A percentile compares a stretch with the other conserved stretches of the same genome.
phyloP scores from a whole-genome alignment of 164 flowering plant species.

The Tinospora cordifolia region DNA sequence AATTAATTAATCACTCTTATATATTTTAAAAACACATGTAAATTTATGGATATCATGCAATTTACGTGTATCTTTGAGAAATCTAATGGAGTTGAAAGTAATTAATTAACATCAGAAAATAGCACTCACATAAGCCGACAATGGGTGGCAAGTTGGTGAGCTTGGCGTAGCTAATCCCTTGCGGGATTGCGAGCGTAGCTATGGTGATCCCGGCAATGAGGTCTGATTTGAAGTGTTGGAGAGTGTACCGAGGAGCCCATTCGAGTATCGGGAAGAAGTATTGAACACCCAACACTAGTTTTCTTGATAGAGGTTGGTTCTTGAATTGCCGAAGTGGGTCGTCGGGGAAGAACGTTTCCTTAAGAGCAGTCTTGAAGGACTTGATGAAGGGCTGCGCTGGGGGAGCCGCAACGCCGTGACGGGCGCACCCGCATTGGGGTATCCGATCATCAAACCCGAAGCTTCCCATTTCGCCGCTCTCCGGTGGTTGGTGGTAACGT shows the following conservation, averaged over 20 bases:
- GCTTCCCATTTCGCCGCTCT: not conserved
- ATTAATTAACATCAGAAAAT: too few species aligned
- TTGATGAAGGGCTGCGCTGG: slow-evolving; percentile 62
- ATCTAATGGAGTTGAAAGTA: too few species aligned
- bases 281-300: slow-evolving; percentile 44
- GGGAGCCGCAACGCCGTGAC: slow-evolving; percentile 46
- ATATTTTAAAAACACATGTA: too few species aligned
- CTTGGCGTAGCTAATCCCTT: slow-evolving; percentile 92
- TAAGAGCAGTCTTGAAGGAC: slow-evolving; percentile 38
- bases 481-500: not conserved
- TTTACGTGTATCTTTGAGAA: too few species aligned
- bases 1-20: too few species aligned
- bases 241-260: slow-evolving; percentile 75
- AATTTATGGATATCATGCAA: too few species aligned
- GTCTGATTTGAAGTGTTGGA: slow-evolving; percentile 63
- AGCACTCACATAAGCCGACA: slow-evolving; percentile 84
- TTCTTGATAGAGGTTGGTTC: slow-evolving; percentile 37
- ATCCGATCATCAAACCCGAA: too few species aligned
- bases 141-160: slow-evolving; percentile 89
- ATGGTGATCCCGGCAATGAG: slow-evolving; percentile 84
- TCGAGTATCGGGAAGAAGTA: slow-evolving; percentile 72
- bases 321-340: slow-evolving; percentile 85
- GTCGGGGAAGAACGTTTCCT: slow-evolving; percentile 91
- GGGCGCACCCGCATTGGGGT: not conserved
- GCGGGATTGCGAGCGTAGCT: slow-evolving; percentile 92